A percentile compares a stretch with the other conserved stretches of the same genome.
These are phyloP conservation scores for Hemileia vastatrix DNA, from an alignment of 1,284 basidiomycete genomes.

Conservation along the genomic window DNA sequence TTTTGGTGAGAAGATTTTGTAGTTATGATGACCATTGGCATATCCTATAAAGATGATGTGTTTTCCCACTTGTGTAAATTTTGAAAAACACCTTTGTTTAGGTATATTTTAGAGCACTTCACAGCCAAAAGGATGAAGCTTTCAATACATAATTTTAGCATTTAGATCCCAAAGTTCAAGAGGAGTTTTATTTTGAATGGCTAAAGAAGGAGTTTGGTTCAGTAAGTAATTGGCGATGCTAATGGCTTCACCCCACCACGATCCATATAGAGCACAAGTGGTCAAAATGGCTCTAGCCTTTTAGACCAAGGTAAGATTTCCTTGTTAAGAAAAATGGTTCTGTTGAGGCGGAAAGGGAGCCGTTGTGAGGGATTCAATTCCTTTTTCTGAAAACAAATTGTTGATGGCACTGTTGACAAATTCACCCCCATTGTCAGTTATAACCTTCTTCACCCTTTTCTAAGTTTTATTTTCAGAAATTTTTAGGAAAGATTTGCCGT, in stretches of 20 bases:
- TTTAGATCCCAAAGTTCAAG: neutral
- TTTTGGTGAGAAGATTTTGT: no score
- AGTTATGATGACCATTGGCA: no score
- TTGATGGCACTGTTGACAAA: neutral
- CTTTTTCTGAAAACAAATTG: neutral
- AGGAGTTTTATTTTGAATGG: neutral
- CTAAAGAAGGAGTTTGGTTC: neutral
- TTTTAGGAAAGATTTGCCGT: no score
- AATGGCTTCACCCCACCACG: neutral
- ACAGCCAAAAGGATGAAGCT: slow-evolving; percentile 1
- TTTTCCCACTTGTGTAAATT: no score
- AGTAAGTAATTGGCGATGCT: neutral
- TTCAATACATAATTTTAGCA: neutral
- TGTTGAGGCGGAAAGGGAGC: slow-evolving; percentile 11
- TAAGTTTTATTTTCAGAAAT: no score
- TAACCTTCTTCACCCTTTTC: no score
- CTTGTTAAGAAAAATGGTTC: slow-evolving; percentile 3
- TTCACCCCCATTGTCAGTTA: slow-evolving; percentile 11
- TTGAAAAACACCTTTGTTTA: no score
- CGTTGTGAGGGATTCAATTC: neutral
- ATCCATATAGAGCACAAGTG: neutral
- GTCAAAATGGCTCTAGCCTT: neutral
- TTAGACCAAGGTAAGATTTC: neutral
- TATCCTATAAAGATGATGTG: no score
- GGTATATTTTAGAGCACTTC: no score